Base-by-base conservation (phyloP, 177 flowering plant species). In the Vitis hybrid region DNA sequence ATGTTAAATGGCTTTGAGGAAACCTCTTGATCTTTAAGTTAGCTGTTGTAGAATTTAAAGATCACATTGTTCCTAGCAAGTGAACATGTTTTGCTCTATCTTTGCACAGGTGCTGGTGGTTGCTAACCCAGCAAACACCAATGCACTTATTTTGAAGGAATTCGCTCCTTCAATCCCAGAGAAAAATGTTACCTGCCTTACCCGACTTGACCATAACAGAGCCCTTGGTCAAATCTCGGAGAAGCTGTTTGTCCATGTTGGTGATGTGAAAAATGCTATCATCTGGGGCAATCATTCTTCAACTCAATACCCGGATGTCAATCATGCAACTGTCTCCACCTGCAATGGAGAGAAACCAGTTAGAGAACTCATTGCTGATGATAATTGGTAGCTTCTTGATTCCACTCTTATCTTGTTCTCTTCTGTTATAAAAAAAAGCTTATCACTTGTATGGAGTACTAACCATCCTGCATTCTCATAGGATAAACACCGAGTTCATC, bases 221-320 rank as follows among this genome's bases (percentile, higher is more conserved):
- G 97, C 97, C 34, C 76, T 91, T 9, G 90, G 87, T 52, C 94
- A 87, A 76, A 80, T 91, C 61, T 76, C 93, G 2, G 93, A 90
- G 70, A 81, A 75, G 74, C 78, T 91, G 49, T 75, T 85, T 55
- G 85, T 85, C 23, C 74, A 77, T 7, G 93, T 86, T 23, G 66
- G 78, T 65, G 84, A 85, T 75, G 93, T 90, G 62, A 90, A 88
- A 70, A 92, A 92, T 73, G 89, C 78, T 0, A 82, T 89, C 68
- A 88, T 92, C 56, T 92, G 97, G 97, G 93, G 97, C 6, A 90
- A 90, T 68, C 97, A 92, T 69, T 89, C 95, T 34, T 92, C 97
- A 45, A 86, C 91, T 62, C 93, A 87, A 62, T 90, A 88, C 60
- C 95, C 97, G 14, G 97, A 90, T 74, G 91, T 82, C 68, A 86